Conservation (phyloP, 2,329 filamentous ascomycete genomes). For the Massarina eburnea region DNA sequence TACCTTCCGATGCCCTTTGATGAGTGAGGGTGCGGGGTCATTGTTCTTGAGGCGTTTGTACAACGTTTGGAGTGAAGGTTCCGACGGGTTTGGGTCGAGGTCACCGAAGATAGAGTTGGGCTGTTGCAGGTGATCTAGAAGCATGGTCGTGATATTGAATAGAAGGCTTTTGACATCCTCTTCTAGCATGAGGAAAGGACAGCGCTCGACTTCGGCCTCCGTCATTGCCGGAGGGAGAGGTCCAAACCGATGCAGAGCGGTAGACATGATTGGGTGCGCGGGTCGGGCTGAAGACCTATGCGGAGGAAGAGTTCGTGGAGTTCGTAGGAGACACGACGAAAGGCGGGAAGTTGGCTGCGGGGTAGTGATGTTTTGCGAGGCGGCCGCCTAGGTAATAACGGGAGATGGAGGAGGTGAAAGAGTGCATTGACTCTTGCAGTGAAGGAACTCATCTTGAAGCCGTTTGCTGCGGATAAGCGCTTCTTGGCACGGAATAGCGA, state of each 20-base stretch:
- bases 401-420: neutral
- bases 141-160: conserved; percentile 14
- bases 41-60: conserved; percentile 39
- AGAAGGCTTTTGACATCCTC: conserved; percentile 15
- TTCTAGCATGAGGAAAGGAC: conserved; percentile 1
- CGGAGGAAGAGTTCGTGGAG: neutral
- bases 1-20: conserved; percentile 15
- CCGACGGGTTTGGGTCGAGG: conserved; percentile 22
- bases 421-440: too few species aligned
- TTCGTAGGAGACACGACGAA: neutral
- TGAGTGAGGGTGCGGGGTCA: conserved; percentile 17
- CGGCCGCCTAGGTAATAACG: neutral
- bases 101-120: conserved; percentile 13
- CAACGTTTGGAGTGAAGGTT: conserved; percentile 31
- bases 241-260: neutral
- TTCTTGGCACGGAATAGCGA: too few species aligned
- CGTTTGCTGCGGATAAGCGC: too few species aligned
- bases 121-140: conserved; percentile 18
- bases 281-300: neutral
- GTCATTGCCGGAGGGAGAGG: conserved; percentile 14
- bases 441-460: too few species aligned
- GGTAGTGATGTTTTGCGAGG: neutral
- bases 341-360: neutral
- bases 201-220: conserved; percentile 12
- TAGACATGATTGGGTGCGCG: neutral